Evolutionary conservation across 2,329 filamentous ascomycete genomes (phyloP).

Genomic region (Aspergillus puulaauensis): DNA sequence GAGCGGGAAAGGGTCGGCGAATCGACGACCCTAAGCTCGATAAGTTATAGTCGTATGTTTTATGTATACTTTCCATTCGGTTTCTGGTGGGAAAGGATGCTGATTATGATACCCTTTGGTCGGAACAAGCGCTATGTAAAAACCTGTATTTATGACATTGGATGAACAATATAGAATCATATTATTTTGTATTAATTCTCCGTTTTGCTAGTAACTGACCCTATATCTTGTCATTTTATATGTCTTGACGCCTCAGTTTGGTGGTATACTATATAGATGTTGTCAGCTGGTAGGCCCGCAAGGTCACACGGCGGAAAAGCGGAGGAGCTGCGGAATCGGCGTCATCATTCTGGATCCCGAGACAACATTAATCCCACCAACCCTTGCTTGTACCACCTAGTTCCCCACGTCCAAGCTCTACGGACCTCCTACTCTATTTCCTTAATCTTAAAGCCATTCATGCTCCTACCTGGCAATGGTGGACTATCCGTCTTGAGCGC

Average conservation of each 20-base stretch:
- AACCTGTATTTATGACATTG: constrained; percentile 6
- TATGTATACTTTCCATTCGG: neutral
- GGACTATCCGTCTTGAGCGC: constrained; percentile 27
- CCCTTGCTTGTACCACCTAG: neutral
- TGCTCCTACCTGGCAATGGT: constrained; percentile 31
- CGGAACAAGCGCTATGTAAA: constrained; percentile 5
- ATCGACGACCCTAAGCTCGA: constrained; percentile 27
- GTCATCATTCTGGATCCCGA: constrained; percentile 8
- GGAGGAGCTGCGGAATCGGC: constrained; percentile 17
- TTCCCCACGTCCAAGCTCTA: neutral
- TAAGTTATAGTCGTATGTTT: neutral
- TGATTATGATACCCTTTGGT: constrained; percentile 11
- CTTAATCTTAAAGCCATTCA: neutral
- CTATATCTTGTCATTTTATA: neutral
- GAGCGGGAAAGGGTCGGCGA: constrained; percentile 37
- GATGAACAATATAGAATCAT: neutral
- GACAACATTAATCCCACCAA: neutral
- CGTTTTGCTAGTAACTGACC: neutral
- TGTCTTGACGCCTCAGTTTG: neutral
- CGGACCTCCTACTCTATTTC: neutral
- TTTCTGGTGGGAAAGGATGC: neutral
- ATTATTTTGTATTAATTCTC: neutral
- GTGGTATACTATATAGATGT: neutral
- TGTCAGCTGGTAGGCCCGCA: neutral
- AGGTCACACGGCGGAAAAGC: constrained; percentile 18